phyloP scores from a whole-genome alignment of 768 basidiomycete species.

The Lactifluus hygrophoroides region DNA sequence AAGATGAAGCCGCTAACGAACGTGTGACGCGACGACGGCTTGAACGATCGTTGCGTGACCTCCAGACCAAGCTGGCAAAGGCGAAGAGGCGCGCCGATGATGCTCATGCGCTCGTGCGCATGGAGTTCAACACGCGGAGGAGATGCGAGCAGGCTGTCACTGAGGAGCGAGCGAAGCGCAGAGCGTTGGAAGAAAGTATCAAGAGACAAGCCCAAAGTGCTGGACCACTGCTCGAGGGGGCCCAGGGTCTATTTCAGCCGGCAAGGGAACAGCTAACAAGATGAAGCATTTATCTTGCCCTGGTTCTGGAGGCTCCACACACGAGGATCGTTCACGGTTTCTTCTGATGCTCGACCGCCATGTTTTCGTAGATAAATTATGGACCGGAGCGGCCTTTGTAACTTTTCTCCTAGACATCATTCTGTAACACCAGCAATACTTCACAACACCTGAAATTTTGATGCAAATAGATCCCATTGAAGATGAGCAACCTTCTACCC shows the following conservation, averaged over 20 bases:
- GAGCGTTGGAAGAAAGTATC: not conserved
- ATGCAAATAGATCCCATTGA: not conserved
- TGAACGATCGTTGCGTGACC: slow-evolving; percentile 13
- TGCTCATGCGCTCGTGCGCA: slow-evolving; percentile 5
- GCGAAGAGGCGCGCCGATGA: slow-evolving; percentile 3
- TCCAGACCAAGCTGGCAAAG: slow-evolving; percentile 9
- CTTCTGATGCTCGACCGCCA: not conserved
- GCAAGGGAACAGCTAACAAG: not conserved
- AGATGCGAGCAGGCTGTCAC: slow-evolving; percentile 1
- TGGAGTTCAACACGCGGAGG: slow-evolving; percentile 4
- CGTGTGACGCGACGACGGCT: slow-evolving; percentile 22
- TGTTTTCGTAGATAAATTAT: not conserved
- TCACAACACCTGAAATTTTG: not conserved
- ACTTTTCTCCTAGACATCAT: not conserved
- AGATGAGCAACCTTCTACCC: not conserved
- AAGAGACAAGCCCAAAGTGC: slow-evolving; percentile 5
- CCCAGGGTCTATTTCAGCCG: slow-evolving; percentile 4
- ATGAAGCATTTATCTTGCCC: not conserved
- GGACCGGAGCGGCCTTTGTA: not conserved
- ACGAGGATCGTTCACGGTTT: not conserved
- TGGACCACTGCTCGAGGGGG: slow-evolving; percentile 8
- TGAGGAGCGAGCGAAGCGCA: slow-evolving; percentile 12
- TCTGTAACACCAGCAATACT: not conserved
- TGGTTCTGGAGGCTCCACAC: not conserved
- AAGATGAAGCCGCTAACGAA: slow-evolving; percentile 28